Percentiles rank a stretch among this genome's conserved stretches.
Conservation (phyloP, 345 rosid species). For the Lenwebbia sp. region DNA sequence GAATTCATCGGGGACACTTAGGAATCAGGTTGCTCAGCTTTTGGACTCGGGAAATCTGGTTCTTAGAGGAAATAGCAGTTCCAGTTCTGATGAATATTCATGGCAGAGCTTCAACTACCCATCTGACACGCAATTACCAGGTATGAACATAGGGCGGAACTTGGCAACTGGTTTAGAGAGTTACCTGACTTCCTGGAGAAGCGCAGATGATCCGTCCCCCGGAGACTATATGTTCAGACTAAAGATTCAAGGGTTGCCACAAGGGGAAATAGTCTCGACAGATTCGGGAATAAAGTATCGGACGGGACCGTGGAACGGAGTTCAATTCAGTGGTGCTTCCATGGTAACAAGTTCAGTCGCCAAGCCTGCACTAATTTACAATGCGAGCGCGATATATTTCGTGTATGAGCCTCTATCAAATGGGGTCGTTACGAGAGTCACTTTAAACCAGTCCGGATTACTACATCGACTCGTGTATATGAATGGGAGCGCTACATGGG, state of each 20-base stretch:
- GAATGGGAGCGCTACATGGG: neutral
- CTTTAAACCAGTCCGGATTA: neutral
- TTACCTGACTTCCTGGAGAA: conserved; percentile 15
- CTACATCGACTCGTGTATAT: neutral
- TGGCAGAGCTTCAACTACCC: conserved; percentile 46
- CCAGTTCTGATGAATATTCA: neutral
- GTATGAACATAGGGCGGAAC: conserved; percentile 31
- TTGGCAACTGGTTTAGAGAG: neutral
- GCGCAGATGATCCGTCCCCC: conserved; percentile 8
- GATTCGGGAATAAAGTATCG: neutral
- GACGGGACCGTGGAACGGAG: conserved; percentile 29
- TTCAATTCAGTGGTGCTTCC: conserved; percentile 9
- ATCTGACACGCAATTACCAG: conserved; percentile 17
- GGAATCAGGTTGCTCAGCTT: conserved; percentile 12
- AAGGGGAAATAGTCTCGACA: neutral
- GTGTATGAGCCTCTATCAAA: neutral
- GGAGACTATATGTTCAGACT: conserved; percentile 11
- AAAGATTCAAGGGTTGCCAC: neutral
- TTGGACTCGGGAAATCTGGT: conserved; percentile 31
- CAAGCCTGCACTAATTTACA: conserved; percentile 3
- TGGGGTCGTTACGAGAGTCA: neutral
- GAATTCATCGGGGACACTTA: conserved; percentile 1
- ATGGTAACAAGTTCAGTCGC: neutral
- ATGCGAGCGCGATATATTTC: conserved; percentile 7
- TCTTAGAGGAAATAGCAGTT: conserved; percentile 1